Percentiles rank a stretch among this genome's conserved stretches.
phyloP scores from a whole-genome alignment of 805 yeast genomes.

The Hagleromyces aurorensis region DNA sequence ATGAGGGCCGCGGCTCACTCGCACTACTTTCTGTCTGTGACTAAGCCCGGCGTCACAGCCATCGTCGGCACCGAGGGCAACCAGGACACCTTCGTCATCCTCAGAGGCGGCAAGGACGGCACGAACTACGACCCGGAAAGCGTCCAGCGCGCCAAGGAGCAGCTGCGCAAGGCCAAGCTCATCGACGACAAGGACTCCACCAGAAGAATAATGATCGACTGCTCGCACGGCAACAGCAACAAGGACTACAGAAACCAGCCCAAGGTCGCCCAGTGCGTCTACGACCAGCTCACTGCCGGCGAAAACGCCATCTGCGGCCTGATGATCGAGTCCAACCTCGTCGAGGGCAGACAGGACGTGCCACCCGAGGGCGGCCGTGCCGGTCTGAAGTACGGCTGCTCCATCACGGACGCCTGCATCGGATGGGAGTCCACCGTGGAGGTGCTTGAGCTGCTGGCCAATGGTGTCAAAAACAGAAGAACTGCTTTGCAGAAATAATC shows the following conservation, averaged over 20 bases:
- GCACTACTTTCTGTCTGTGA: constrained; percentile 90
- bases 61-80: constrained; percentile 95
- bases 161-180: constrained; percentile 44
- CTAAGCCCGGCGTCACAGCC: constrained; percentile 94
- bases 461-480: constrained; percentile 78
- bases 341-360: constrained; percentile 89
- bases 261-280: constrained; percentile 67
- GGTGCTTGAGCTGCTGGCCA: constrained; percentile 63
- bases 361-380: constrained; percentile 71
- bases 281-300: constrained; percentile 73
- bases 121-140: constrained; percentile 80
- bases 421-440: constrained; percentile 77
- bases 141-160: constrained; percentile 57
- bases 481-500: constrained; percentile 20
- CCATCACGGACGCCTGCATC: constrained; percentile 97
- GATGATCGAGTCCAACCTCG: constrained; percentile 91
- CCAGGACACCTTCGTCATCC: constrained; percentile 78
- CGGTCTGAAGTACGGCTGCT: constrained; percentile 79
- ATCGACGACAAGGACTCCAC: constrained; percentile 36
- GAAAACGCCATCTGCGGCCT: constrained; percentile 77
- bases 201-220: constrained; percentile 88
- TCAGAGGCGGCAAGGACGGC: constrained; percentile 93
- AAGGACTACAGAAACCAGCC: constrained; percentile 93
- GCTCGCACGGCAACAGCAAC: constrained; percentile 93
- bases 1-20: constrained; percentile 85